These are phyloP conservation scores for Calocybe gangraenosa DNA, from an alignment of 768 basidiomycete genomes.

Conservation along the genomic window DNA sequence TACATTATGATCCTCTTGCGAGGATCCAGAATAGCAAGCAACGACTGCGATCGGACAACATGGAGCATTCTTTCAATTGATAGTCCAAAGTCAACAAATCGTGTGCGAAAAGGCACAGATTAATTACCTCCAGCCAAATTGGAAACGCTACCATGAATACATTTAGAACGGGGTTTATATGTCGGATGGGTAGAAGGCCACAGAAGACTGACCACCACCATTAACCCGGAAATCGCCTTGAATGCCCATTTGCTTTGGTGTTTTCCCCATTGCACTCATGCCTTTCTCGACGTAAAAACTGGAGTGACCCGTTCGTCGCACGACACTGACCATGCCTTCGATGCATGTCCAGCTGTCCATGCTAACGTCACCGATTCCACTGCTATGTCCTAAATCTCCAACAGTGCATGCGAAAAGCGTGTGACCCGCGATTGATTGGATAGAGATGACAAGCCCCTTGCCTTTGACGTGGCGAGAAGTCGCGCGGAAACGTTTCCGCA, in stretches of 20 bases:
- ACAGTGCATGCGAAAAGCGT: conserved; percentile 80
- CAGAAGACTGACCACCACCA: conserved; percentile 72
- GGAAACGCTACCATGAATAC: conserved; percentile 60
- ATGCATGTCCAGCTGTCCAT: conserved; percentile 77
- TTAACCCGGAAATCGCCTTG: conserved; percentile 60
- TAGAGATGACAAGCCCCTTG: conserved; percentile 76
- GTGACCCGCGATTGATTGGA: conserved; percentile 77
- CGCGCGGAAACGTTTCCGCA: conserved; percentile 80
- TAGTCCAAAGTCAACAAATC: no score
- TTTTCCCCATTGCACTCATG: conserved; percentile 80
- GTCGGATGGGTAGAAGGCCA: background rate
- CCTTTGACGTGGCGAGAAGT: conserved; percentile 69
- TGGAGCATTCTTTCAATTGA: conserved; percentile 61
- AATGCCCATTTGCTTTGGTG: conserved; percentile 66
- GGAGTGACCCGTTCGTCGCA: conserved; percentile 77
- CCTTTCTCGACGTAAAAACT: conserved; percentile 86
- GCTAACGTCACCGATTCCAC: conserved; percentile 71
- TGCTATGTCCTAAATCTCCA: conserved; percentile 67
- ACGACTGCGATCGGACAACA: conserved; percentile 79
- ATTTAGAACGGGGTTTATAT: background rate
- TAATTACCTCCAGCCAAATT: conserved; percentile 72
- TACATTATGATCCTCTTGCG: conserved; percentile 76
- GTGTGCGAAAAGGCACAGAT: background rate
- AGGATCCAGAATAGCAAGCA: conserved; percentile 79
- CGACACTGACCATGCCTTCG: conserved; percentile 78